A percentile compares a stretch with the other conserved stretches of the same genome.
Evolutionary conservation across 768 basidiomycete genomes (phyloP).

Genomic region (Exidia glandulosa): DNA sequence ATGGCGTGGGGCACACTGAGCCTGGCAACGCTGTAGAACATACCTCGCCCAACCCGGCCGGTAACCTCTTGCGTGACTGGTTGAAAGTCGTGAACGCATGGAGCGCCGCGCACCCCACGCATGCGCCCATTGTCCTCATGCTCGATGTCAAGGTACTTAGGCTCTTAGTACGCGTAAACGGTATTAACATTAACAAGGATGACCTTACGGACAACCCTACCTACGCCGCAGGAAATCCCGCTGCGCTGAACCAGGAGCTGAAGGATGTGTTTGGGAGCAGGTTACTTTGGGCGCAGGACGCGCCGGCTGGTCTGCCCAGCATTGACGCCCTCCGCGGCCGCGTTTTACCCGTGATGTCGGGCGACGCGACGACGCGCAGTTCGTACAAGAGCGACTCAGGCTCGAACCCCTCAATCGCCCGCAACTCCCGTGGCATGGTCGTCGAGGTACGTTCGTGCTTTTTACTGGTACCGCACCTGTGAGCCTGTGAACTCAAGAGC

Average conservation of each 20-base stretch:
- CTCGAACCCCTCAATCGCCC: background rate
- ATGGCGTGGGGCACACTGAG: background rate
- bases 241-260: background rate
- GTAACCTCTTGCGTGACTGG: background rate
- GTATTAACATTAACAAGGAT: too few species aligned
- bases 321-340: background rate
- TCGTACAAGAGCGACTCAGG: background rate
- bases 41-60: background rate
- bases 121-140: background rate
- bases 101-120: background rate
- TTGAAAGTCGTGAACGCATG: background rate
- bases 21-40: background rate
- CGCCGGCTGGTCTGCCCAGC: background rate
- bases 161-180: too few species aligned
- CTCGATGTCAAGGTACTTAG: background rate
- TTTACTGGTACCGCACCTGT: background rate
- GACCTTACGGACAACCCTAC: background rate
- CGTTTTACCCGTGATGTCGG: background rate
- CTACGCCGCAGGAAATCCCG: background rate
- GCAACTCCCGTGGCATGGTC: background rate
- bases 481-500: background rate
- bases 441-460: background rate
- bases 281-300: background rate
- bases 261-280: background rate
- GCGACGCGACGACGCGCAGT: background rate